Evolutionary conservation across 148 eudicot species (phyloP).

Genomic region (Vaccinium vitisidaea): DNA sequence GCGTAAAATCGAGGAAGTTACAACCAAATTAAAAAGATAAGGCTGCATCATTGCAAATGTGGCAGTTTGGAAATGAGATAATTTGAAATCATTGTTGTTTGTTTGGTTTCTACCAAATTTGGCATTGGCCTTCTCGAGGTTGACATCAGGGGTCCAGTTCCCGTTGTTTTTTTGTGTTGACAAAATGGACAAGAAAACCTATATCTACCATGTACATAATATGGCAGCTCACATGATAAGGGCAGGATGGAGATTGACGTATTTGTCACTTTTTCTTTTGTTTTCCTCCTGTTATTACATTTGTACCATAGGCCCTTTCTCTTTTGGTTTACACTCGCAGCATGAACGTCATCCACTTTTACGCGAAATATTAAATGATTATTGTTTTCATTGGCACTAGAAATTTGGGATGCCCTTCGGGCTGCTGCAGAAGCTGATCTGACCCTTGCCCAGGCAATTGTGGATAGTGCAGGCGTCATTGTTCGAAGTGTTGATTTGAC

Average conservation of each 20-base stretch:
- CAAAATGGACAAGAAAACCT: neutral
- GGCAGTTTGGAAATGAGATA: neutral
- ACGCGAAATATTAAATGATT: neutral
- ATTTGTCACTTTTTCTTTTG: neutral
- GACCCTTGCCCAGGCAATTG: constrained; percentile 54
- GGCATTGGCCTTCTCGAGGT: neutral
- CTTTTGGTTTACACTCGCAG: neutral
- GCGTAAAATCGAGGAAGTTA: neutral
- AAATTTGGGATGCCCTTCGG: constrained; percentile 84
- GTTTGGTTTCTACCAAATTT: neutral
- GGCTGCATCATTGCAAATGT: neutral
- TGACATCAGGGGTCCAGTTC: neutral
- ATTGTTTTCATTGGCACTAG: constrained; percentile 25
- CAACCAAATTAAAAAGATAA: neutral
- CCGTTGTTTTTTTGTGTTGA: neutral
- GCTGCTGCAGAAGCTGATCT: constrained; percentile 70
- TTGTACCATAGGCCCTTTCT: neutral
- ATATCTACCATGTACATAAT: neutral
- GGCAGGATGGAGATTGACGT: neutral
- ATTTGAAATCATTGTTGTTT: neutral
- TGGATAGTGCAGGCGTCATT: constrained; percentile 74
- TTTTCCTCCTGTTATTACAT: neutral
- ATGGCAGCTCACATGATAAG: neutral
- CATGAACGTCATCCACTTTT: neutral
- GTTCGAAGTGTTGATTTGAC: constrained; percentile 63